phyloP scores from a whole-genome alignment of 2,329 filamentous ascomycete genomes.

The Aspergillus fructus region DNA sequence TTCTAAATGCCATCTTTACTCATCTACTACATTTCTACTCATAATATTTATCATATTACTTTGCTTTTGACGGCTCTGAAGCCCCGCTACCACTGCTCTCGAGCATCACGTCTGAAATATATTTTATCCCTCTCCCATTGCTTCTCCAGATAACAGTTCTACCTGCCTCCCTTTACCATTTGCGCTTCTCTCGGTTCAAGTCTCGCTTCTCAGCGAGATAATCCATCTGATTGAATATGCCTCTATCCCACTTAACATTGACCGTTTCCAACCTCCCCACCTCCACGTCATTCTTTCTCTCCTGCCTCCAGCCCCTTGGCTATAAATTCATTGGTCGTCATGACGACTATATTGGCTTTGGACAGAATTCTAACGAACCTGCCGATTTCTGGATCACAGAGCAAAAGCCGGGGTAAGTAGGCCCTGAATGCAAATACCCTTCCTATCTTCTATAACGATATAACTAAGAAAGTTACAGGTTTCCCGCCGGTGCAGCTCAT shows the following conservation, averaged over 20 bases:
- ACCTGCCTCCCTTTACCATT: neutral
- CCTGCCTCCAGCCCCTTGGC: conserved; percentile 74
- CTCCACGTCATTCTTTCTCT: conserved; percentile 80
- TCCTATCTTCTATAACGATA: neutral
- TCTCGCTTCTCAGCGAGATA: conserved; percentile 19
- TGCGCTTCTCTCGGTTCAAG: neutral
- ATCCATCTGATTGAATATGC: conserved; percentile 46
- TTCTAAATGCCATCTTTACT: conserved; percentile 2
- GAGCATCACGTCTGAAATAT: neutral
- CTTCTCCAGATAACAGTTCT: neutral
- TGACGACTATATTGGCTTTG: conserved; percentile 62
- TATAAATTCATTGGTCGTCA: conserved; percentile 68
- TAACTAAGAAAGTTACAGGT: conserved; percentile 31
- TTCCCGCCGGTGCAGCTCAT: conserved; percentile 56
- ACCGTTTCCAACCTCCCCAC: conserved; percentile 75
- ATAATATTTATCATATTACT: neutral
- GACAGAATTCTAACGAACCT: conserved; percentile 52
- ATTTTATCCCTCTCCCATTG: neutral
- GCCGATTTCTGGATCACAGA: conserved; percentile 66
- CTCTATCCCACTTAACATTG: conserved; percentile 62
- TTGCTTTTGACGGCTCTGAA: neutral
- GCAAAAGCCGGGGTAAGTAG: conserved; percentile 56
- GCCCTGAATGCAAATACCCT: neutral
- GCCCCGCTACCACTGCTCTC: neutral
- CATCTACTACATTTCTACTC: conserved; percentile 4